These are phyloP conservation scores for Zalerion maritima DNA, from an alignment of 495 filamentous ascomycete genomes.

Conservation along the genomic window DNA sequence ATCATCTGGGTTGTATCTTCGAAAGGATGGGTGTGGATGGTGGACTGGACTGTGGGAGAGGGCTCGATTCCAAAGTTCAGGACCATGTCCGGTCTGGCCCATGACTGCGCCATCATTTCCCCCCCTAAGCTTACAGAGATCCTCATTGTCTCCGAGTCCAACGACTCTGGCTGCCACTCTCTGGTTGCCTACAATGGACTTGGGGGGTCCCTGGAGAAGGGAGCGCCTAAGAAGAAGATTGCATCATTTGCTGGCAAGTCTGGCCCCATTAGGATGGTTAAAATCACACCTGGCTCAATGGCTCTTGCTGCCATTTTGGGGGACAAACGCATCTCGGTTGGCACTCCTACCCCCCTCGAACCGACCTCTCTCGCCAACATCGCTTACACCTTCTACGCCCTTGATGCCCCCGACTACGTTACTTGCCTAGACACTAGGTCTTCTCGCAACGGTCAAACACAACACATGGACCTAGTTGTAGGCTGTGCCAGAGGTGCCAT, in stretches of 20 bases:
- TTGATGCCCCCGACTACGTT: constrained; percentile 38
- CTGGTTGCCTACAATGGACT: too few species aligned
- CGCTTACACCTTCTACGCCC: constrained; percentile 32
- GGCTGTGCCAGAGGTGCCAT: constrained; percentile 64
- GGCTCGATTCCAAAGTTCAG: constrained; percentile 23
- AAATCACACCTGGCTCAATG: too few species aligned
- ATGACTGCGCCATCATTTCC: too few species aligned
- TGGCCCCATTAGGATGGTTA: too few species aligned
- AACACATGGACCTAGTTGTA: constrained; percentile 51
- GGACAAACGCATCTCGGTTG: constrained; percentile 1
- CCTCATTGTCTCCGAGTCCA: too few species aligned
- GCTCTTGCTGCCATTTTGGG: constrained; percentile 1
- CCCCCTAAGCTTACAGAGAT: too few species aligned
- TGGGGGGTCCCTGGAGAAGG: too few species aligned
- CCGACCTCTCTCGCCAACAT: constrained; percentile 21
- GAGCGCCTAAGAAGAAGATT: too few species aligned
- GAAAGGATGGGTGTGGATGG: constrained; percentile 47
- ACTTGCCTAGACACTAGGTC: constrained; percentile 40
- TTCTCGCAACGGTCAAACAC: constrained; percentile 16
- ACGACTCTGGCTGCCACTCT: too few species aligned
- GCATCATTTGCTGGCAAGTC: too few species aligned
- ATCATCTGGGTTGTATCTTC: constrained; percentile 57
- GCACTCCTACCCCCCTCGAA: too few species aligned
- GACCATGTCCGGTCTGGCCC: too few species aligned
- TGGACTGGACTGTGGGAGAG: constrained; percentile 59